Conservation (phyloP, 2,329 filamentous ascomycete species). For the Pseudocercospora eumusae region DNA sequence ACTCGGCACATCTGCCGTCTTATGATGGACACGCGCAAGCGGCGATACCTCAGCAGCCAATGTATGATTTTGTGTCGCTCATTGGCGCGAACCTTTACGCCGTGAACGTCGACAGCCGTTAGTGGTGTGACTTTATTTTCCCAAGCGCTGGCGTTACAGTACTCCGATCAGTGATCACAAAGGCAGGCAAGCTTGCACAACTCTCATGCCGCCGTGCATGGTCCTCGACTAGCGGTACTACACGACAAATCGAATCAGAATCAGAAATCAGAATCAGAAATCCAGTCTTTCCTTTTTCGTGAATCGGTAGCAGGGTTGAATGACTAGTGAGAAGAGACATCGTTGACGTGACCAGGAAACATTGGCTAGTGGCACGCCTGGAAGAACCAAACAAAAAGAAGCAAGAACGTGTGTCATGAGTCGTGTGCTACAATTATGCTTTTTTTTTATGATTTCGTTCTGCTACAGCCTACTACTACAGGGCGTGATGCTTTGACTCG, state of each 20-base stretch:
- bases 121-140: neutral
- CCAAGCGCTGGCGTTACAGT: neutral
- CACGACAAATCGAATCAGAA: neutral
- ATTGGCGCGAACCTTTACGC: slow-evolving; percentile 2
- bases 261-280: too few species aligned
- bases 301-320: neutral
- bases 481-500: slow-evolving; percentile 26
- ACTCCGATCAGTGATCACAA: neutral
- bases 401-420: neutral
- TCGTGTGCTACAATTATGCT: neutral
- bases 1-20: slow-evolving; percentile 3
- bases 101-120: slow-evolving; percentile 8
- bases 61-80: neutral
- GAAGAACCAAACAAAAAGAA: slow-evolving; percentile 9
- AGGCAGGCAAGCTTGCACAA: neutral
- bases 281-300: too few species aligned
- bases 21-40: slow-evolving; percentile 2
- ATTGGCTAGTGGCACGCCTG: slow-evolving; percentile 15
- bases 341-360: slow-evolving; percentile 24
- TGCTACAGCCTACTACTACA: slow-evolving; percentile 3
- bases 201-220: neutral
- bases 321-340: slow-evolving; percentile 9
- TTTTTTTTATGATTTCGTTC: slow-evolving; percentile 5
- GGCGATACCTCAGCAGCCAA: neutral
- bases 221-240: neutral